Conservation (phyloP, 129 eudicot species). For the Artemisia annua region DNA sequence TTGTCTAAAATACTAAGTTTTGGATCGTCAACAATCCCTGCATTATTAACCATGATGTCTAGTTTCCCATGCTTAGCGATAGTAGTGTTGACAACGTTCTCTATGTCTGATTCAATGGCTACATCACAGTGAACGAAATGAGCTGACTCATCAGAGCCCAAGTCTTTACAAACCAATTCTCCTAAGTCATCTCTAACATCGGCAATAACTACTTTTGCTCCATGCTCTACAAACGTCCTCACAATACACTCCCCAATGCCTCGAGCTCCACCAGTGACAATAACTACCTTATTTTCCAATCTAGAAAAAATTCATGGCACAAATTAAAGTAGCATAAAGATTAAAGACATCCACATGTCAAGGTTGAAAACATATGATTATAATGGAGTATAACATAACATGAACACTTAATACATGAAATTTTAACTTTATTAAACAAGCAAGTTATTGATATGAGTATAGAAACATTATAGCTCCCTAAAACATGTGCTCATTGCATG, state of each 20-base stretch:
- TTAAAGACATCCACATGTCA: neutral
- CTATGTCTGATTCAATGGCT: conserved; percentile 26
- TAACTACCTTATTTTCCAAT: conserved; percentile 26
- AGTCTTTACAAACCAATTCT: conserved; percentile 14
- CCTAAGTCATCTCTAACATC: conserved; percentile 33
- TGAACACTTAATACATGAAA: neutral
- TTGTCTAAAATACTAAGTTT: conserved; percentile 33
- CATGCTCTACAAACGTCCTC: conserved; percentile 20
- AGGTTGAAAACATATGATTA: neutral
- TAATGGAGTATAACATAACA: neutral
- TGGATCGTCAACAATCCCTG: neutral
- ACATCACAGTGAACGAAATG: conserved; percentile 34
- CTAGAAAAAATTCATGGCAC: neutral
- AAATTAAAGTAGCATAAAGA: neutral
- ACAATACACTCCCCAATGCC: conserved; percentile 39
- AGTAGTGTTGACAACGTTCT: conserved; percentile 26
- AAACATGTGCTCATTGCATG: too few relatives aligned
- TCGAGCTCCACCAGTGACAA: conserved; percentile 37
- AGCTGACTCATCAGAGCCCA: conserved; percentile 16
- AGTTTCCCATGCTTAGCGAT: conserved; percentile 29
- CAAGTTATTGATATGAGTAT: too few relatives aligned
- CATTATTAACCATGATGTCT: conserved; percentile 45
- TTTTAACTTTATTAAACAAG: neutral
- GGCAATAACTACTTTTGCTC: conserved; percentile 30
- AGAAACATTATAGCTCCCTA: too few relatives aligned